Evolutionary conservation across 2,329 filamentous ascomycete genomes (phyloP), one percentile per base, ranked within the genome.

Genomic region (Torrubiellomyces zombiae): DNA sequence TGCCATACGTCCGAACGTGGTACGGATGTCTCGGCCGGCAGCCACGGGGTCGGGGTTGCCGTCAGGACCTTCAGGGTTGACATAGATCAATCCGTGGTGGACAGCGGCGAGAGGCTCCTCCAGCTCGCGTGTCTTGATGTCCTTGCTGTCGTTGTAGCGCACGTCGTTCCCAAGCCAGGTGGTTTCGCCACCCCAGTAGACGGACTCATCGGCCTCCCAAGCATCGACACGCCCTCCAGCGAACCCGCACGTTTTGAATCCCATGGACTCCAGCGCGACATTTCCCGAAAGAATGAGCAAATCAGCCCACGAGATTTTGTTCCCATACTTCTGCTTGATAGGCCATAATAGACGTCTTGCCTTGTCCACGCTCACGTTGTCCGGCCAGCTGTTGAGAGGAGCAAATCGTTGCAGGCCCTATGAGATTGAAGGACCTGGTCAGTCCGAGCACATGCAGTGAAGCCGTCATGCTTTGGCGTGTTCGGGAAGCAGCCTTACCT

Each of bases 241-340:
- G 38, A 82, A 83, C 34, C 77, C 77, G 33, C 77, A 71, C 19
- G 75, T 71, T 53, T 71, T 66, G 53, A 77, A 66, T 32, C 73
- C 77, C 73, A 80, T 81, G 33, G 66, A 68, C 54, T 83, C 77
- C 34, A 83, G 62, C 23, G 77, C 75, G 10, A 82, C 75, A 45
- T 82, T 82, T 36, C 77, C 77, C 15, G 74, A 66, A 27, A 83
- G 63, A 28, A 81, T 59, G 24, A 75, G 48, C 30, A 83, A 53
- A 44, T 83, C 77, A 14, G 76, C 72, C 77, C 77, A 83, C 0
- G 77, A 82, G 50, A 83, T 76, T 59, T 78, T 80, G 60, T 69
- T 70, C 47, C 77, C 77, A 37, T 83, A 83, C 63, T 83, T 83
- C 39, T 80, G 75, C 67, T 83, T 83, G 56, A 83, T 71, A 28